Conservation (phyloP, 202 grass and related monocot genomes). For the Zizania palustris region DNA sequence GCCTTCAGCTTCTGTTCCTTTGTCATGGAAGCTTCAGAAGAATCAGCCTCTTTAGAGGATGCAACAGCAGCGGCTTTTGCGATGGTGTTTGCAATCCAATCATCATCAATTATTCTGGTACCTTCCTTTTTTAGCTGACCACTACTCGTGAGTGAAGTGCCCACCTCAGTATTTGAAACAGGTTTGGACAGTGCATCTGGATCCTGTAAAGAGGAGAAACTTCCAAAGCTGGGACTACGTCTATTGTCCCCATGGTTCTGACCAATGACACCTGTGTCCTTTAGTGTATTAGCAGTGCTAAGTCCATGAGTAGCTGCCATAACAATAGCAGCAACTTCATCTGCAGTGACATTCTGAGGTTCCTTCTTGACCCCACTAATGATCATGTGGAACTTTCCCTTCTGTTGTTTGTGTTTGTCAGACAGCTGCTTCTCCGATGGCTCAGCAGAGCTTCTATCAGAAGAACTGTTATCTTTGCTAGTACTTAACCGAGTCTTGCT, state of each 20-base stretch:
- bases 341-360: constrained; percentile 52
- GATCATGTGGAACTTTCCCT: constrained; percentile 65
- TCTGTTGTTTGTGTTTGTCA: constrained; percentile 47
- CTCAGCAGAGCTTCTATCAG: constrained; percentile 51
- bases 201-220: constrained; percentile 48
- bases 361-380: constrained; percentile 60
- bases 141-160: constrained; percentile 48
- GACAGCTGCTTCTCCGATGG: constrained; percentile 54
- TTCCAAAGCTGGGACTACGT: constrained; percentile 36
- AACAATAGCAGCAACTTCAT: constrained; percentile 86
- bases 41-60: constrained; percentile 74
- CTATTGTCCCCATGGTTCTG: background rate
- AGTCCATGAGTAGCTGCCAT: constrained; percentile 70
- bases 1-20: constrained; percentile 94
- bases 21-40: constrained; percentile 72
- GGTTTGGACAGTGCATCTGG: constrained; percentile 36
- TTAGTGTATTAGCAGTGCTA: constrained; percentile 46
- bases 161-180: constrained; percentile 49
- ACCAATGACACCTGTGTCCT: constrained; percentile 24
- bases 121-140: constrained; percentile 44
- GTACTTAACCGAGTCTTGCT: constrained; percentile 24
- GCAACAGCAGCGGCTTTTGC: constrained; percentile 83
- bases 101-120: constrained; percentile 66
- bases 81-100: constrained; percentile 89
- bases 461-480: constrained; percentile 36